Evolutionary conservation across 495 filamentous ascomycete species (phyloP), one percentile per base, ranked within the genome.

Genomic region (Penicillium cataractarum): DNA sequence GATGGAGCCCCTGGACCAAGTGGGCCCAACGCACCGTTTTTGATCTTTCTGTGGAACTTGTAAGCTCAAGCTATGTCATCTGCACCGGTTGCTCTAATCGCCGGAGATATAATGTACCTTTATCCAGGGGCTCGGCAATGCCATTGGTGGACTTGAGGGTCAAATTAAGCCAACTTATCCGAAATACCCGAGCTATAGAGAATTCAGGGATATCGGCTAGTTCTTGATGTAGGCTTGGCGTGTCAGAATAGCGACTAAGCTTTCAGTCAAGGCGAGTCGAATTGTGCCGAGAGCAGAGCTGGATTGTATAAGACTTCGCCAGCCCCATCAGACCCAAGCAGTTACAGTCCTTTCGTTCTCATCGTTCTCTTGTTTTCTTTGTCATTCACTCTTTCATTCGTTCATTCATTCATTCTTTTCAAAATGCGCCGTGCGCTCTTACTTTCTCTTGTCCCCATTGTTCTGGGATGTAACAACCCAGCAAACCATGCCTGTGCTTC

Each of bases 361-460:
- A 54, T 54, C 51, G 27, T 22, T 32, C 29, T 35, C 5, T 54
- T 54, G 12, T 52, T 35, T n/a, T 21, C 27, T 33, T 15, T 32
- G 7, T 33, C 51, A 35, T n/a, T 24, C 56, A 50, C 29, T 46
- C 19, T 4, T 46, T 35, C 10, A 9, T 17, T 53, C 35, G 24
- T 76, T 73, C n/a, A n/a, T 56, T 55, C 48, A 58, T 66, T 60
- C 63, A 31, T 54, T 72, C 24, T n/a, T 79, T 82, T 60, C 53
- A 71, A 66, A 57, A 73, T 70, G 68, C 70, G 70, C 73, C 61
- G 73, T 37, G 73, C 71, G 68, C 73, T 73, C 29, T 55, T 75
- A 24, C 64, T 72, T 60, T 51, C 68, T 31, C 58, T 71, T 50
- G 24, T 70, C 60, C 71, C 73, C 44, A 51, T 75, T 33, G 71